Evolutionary conservation across 495 filamentous ascomycete genomes (phyloP), one percentile per base, ranked within the genome.

Genomic region (Hamigera avellanea): DNA sequence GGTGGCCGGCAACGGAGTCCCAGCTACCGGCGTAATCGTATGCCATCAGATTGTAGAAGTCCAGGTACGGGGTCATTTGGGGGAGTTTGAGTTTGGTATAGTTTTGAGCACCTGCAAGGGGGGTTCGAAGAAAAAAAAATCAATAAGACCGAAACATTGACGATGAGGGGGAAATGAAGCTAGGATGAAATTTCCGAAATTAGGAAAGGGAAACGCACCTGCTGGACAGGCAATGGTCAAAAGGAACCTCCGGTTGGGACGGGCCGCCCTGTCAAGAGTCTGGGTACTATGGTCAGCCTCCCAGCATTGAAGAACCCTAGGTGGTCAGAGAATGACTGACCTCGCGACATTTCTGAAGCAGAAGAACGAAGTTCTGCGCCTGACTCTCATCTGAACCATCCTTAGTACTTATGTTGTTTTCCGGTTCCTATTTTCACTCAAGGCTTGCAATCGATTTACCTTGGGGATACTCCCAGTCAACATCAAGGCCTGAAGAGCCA

Each of bases 21-120:
- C 86, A 95, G 32, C 72, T 72, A 35, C 83, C 80, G 17, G 81
- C 72, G 43, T 81, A 88, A 56, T 88, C 83, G 54, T 88, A 88
- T 2, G 80, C 79, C 82, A 91, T 88, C n/a, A 73, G 57, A 37
- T 65, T 65, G 73, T 84, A 93, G 45, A 85, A 81, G 57, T 95
- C 88, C 14, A 95, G 61, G 36, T 78, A 76, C 15, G 56, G 60
- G 35, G 83, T 78, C 80, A 95, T 93, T 18, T 67, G 64, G 2
- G 48, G 39, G 8, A 94, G 57, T 17, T 75, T 66, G 36, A 94
- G 58, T 39, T 76, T 75, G 15, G 67, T 54, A 53, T 85, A 91
- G 52, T 93, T 81, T 13, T 59, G 50, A 1, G 80, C 57, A 2
- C 61, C 61, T 49, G 26, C 28, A 6, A n/a, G 17, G 5, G 14